phyloP scores from a whole-genome alignment of 2,329 filamentous ascomycete genomes.

The Clonostachys rhizophaga region DNA sequence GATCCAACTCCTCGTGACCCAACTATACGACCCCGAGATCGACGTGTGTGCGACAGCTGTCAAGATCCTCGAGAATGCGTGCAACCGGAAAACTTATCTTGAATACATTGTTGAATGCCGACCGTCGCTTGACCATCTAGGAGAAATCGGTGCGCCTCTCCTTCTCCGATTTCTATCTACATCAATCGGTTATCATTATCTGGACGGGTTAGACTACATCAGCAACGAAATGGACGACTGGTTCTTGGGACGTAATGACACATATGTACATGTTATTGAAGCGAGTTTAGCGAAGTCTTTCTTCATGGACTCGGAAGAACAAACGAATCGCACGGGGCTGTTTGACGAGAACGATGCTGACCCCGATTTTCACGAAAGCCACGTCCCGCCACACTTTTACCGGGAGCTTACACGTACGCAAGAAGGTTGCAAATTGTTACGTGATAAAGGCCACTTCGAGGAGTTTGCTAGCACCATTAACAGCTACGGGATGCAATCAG shows the following conservation, averaged over 20 bases:
- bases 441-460: constrained; percentile 92
- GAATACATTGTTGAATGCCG: constrained; percentile 97
- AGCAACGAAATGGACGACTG: constrained; percentile 99
- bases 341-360: constrained; percentile 55
- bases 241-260: constrained; percentile 95
- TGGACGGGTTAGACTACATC: constrained; percentile 96
- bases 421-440: constrained; percentile 85
- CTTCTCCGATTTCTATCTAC: constrained; percentile 91
- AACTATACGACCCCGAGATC: constrained; percentile 94
- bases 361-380: constrained; percentile 53
- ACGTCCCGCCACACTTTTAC: constrained; percentile 96
- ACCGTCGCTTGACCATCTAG: constrained; percentile 88
- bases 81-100: constrained; percentile 83
- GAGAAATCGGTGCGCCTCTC: constrained; percentile 92
- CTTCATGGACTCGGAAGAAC: constrained; percentile 56
- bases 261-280: constrained; percentile 91
- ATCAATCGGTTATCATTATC: constrained; percentile 94
- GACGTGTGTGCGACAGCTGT: constrained; percentile 95
- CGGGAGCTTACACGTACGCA: constrained; percentile 87
- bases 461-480: constrained; percentile 88
- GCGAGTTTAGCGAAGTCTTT: constrained; percentile 90
- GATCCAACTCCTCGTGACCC: constrained; percentile 93
- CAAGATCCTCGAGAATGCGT: constrained; percentile 95
- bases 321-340: constrained; percentile 50
- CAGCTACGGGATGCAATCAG: constrained; percentile 78